phyloP scores from a whole-genome alignment of 2,329 filamentous ascomycete genomes.

The Rhynchosporium agropyri region DNA sequence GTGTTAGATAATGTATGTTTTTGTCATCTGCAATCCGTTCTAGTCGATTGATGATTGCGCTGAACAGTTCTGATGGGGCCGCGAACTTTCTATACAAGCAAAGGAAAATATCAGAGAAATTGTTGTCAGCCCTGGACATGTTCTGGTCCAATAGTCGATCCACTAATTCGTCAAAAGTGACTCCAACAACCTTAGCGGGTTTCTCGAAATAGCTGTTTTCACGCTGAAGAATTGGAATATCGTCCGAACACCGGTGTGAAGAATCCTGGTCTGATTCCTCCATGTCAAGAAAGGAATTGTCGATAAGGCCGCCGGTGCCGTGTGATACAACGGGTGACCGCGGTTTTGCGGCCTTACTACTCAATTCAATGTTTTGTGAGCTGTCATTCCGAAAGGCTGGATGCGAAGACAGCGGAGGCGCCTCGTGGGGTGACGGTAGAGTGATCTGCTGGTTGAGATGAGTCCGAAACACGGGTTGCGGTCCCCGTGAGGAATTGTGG shows the following conservation, averaged over 20 bases:
- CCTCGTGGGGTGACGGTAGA: slow-evolving; percentile 38
- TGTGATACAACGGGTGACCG: slow-evolving; percentile 33
- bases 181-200: slow-evolving; percentile 54
- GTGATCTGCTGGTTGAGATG: slow-evolving; percentile 41
- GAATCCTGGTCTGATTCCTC: slow-evolving; percentile 71
- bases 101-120: slow-evolving; percentile 86
- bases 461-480: slow-evolving; percentile 39
- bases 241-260: slow-evolving; percentile 65
- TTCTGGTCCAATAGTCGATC: slow-evolving; percentile 83
- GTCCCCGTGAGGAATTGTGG: slow-evolving; percentile 39
- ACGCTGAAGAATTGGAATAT: slow-evolving; percentile 67
- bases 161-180: slow-evolving; percentile 72
- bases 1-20: slow-evolving; percentile 69
- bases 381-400: slow-evolving; percentile 39
- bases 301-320: slow-evolving; percentile 26
- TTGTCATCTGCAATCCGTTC: slow-evolving; percentile 70
- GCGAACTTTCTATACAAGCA: slow-evolving; percentile 95
- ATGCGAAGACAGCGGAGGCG: slow-evolving; percentile 40
- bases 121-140: slow-evolving; percentile 83
- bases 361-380: slow-evolving; percentile 31
- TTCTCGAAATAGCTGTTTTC: slow-evolving; percentile 64
- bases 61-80: slow-evolving; percentile 75
- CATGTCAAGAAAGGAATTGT: slow-evolving; percentile 40
- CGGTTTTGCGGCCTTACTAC: slow-evolving; percentile 25
- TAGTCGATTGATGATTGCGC: slow-evolving; percentile 75